A percentile compares a stretch with the other conserved stretches of the same genome.
Conservation (phyloP, 2,329 filamentous ascomycete genomes). For the Colletotrichum costaricense region DNA sequence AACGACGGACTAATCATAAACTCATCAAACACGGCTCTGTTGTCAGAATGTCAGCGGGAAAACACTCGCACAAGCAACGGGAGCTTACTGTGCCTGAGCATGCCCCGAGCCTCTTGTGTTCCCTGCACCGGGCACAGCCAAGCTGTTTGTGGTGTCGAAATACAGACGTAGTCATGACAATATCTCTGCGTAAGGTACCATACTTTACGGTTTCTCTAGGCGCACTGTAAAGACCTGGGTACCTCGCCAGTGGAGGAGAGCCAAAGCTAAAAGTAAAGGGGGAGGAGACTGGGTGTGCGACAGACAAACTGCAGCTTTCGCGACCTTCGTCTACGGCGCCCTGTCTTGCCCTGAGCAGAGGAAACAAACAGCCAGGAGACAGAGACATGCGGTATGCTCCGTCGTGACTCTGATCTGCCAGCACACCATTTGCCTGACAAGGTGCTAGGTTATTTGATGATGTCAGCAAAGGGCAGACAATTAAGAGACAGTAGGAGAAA, state of each 20-base stretch:
- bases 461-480: not conserved
- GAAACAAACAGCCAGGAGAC: not conserved
- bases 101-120: not conserved
- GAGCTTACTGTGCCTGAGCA: not conserved
- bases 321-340: not conserved
- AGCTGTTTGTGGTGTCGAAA: not conserved
- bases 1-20: not conserved
- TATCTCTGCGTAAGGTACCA: not conserved
- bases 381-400: constrained; percentile 16
- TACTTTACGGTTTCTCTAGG: not conserved
- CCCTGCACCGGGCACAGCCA: no score
- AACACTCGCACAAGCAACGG: not conserved
- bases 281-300: constrained; percentile 1
- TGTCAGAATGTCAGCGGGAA: not conserved
- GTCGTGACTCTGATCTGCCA: not conserved
- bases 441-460: not conserved
- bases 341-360: not conserved
- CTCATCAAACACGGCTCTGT: not conserved
- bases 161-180: constrained; percentile 6
- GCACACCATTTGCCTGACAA: not conserved
- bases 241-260: not conserved
- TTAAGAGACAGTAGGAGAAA: not conserved
- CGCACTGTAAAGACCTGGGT: constrained; percentile 1
- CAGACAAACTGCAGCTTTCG: constrained; percentile 25
- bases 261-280: not conserved